Conservation (phyloP, 2,329 filamentous ascomycete genomes). For the Beauveria australis region DNA sequence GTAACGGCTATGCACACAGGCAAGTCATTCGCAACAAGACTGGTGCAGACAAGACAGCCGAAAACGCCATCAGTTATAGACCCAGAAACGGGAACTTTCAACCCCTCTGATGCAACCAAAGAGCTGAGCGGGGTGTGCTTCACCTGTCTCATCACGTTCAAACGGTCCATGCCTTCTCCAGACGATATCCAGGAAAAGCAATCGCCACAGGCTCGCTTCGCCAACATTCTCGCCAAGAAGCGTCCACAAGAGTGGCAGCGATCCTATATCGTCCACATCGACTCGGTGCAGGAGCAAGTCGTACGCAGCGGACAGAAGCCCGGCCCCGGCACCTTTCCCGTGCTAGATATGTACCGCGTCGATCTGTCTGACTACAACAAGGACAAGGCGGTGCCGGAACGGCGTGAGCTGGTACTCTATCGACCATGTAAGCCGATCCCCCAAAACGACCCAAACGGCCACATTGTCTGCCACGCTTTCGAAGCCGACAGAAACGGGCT, state of each 20-base stretch:
- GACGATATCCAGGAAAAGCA: slow-evolving; percentile 29
- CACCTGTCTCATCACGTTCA: slow-evolving; percentile 45
- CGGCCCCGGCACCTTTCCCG: slow-evolving; percentile 37
- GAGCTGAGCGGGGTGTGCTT: slow-evolving; percentile 38
- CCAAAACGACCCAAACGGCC: slow-evolving; percentile 31
- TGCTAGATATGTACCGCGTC: slow-evolving; percentile 46
- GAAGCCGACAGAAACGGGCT: slow-evolving; percentile 47
- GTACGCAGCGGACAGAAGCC: slow-evolving; percentile 22
- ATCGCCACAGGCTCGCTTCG: slow-evolving; percentile 35
- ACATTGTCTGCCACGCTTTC: slow-evolving; percentile 42
- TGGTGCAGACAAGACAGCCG: slow-evolving; percentile 42
- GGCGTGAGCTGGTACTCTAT: slow-evolving; percentile 42
- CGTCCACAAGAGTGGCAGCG: slow-evolving; percentile 35
- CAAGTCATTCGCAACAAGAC: slow-evolving; percentile 39
- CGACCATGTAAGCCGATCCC: slow-evolving; percentile 37
- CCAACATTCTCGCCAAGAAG: slow-evolving; percentile 28
- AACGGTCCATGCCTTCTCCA: slow-evolving; percentile 29
- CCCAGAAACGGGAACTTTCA: slow-evolving; percentile 28
- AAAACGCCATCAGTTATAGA: slow-evolving; percentile 25
- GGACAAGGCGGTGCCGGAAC: slow-evolving; percentile 32
- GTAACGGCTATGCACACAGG: slow-evolving; percentile 37
- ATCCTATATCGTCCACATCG: slow-evolving; percentile 38
- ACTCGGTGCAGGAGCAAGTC: slow-evolving; percentile 25
- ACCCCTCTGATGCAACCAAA: slow-evolving; percentile 29
- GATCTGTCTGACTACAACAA: slow-evolving; percentile 40